Percentiles rank a stretch among this genome's conserved stretches.
Evolutionary conservation across 2,329 filamentous ascomycete species (phyloP).

Genomic region (Bertia moriformis): DNA sequence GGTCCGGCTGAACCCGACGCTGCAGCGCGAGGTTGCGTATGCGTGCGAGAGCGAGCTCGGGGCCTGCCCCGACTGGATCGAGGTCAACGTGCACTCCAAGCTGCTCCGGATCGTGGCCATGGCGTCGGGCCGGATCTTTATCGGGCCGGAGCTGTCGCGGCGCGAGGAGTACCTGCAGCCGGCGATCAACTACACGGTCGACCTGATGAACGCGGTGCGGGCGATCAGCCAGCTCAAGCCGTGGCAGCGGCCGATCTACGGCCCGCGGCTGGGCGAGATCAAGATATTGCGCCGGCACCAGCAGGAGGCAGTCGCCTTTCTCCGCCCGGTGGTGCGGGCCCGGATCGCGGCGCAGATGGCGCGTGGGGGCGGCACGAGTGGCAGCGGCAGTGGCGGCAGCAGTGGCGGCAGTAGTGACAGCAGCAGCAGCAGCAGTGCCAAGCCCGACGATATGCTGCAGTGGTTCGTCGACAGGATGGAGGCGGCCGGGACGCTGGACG

Average conservation of each 20-base stretch:
- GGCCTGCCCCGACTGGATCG: conserved; percentile 21
- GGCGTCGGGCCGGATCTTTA: conserved; percentile 19
- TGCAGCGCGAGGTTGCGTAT: conserved; percentile 20
- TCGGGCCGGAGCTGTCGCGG: background rate
- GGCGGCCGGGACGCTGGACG: conserved; percentile 15
- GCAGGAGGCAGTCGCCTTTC: conserved; percentile 15
- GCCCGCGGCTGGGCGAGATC: conserved; percentile 16
- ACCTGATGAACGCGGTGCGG: conserved; percentile 8
- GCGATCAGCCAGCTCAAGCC: background rate
- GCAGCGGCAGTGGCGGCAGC: background rate
- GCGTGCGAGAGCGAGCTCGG: conserved; percentile 18
- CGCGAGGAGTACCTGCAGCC: background rate
- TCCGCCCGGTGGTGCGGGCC: conserved; percentile 12
- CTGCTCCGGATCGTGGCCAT: conserved; percentile 29
- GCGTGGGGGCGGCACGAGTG: conserved; percentile 5
- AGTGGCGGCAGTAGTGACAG: conserved; percentile 2
- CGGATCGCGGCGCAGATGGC: conserved; percentile 17
- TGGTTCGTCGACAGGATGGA: conserved; percentile 25
- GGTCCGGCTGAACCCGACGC: conserved; percentile 18
- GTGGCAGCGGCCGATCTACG: conserved; percentile 14
- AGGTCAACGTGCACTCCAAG: conserved; percentile 21
- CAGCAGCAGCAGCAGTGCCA: conserved; percentile 9
- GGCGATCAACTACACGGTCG: conserved; percentile 7
- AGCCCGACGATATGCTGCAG: conserved; percentile 29
- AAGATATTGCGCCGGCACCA: conserved; percentile 15